Percentiles rank a stretch among this genome's conserved stretches.
Evolutionary conservation across 768 basidiomycete genomes (phyloP).

Genomic region (Cyclocybe aegerita): DNA sequence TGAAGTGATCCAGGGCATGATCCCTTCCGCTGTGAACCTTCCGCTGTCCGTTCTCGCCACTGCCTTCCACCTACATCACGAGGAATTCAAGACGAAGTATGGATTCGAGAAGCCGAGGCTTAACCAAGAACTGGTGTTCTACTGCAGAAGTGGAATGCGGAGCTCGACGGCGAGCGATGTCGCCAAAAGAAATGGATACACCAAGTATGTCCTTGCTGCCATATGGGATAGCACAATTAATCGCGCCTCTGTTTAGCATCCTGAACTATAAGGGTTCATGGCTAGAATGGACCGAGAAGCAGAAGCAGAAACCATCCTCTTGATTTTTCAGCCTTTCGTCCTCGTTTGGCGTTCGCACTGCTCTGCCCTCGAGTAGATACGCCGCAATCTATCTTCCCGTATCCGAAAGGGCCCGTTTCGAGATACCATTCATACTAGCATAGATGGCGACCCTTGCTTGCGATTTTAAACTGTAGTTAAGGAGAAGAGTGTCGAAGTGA

Average conservation of each 20-base stretch:
- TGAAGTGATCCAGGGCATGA: constrained; percentile 89
- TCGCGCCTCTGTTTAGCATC: constrained; percentile 34
- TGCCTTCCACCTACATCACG: constrained; percentile 57
- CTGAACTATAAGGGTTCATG: constrained; percentile 86
- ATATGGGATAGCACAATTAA: not conserved
- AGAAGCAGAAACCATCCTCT: constrained; percentile 31
- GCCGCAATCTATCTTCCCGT: too few species aligned
- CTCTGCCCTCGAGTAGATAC: too few species aligned
- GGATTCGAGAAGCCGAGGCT: constrained; percentile 75
- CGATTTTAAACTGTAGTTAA: not conserved
- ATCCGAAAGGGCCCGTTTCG: not conserved
- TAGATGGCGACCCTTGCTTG: not conserved
- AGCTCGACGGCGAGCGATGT: constrained; percentile 81
- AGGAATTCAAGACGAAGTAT: constrained; percentile 58
- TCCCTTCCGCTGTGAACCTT: constrained; percentile 89
- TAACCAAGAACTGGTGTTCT: constrained; percentile 80
- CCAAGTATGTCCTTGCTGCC: constrained; percentile 52
- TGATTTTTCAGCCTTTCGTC: not conserved
- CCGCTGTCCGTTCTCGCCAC: constrained; percentile 78
- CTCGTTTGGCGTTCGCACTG: too few species aligned
- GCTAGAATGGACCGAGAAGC: constrained; percentile 77
- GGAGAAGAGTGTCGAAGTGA: not conserved
- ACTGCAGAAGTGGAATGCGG: constrained; percentile 87
- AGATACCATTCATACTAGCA: not conserved
- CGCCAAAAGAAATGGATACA: constrained; percentile 78